Evolutionary conservation across 257 asterid genomes (phyloP).

Genomic region (Solanum paucissectum): DNA sequence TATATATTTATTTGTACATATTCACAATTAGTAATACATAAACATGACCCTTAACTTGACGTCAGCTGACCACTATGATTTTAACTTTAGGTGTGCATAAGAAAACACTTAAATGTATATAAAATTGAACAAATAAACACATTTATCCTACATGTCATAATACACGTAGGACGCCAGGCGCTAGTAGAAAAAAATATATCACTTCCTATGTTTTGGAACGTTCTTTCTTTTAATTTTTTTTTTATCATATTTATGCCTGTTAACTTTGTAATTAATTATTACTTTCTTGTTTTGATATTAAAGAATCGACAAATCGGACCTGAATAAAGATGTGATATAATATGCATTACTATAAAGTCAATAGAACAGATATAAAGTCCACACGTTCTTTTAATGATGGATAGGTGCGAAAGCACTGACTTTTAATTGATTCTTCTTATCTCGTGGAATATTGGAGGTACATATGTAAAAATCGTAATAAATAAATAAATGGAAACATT

Average conservation of each 20-base stretch:
- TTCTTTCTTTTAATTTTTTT: too few relatives aligned
- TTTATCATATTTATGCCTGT: background rate
- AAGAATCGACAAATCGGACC: background rate
- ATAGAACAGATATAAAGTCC: background rate
- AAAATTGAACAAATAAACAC: too few relatives aligned
- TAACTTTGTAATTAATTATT: background rate
- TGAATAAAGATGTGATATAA: background rate
- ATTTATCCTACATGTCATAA: too few relatives aligned
- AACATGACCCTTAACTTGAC: too few relatives aligned
- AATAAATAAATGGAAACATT: background rate
- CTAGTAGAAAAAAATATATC: too few relatives aligned
- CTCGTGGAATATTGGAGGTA: background rate
- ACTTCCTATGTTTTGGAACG: background rate
- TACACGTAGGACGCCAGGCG: too few relatives aligned
- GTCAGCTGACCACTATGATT: too few relatives aligned
- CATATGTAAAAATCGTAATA: background rate
- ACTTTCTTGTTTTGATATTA: background rate
- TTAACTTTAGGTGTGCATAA: too few relatives aligned
- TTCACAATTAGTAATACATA: too few relatives aligned
- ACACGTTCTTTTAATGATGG: background rate
- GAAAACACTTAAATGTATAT: too few relatives aligned
- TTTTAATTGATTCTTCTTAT: background rate
- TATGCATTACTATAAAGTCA: background rate
- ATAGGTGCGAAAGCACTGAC: background rate
- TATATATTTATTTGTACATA: too few relatives aligned